These are phyloP conservation scores for Rhizoctonia solani DNA, from an alignment of 1,284 basidiomycete species.

Conservation along the genomic window DNA sequence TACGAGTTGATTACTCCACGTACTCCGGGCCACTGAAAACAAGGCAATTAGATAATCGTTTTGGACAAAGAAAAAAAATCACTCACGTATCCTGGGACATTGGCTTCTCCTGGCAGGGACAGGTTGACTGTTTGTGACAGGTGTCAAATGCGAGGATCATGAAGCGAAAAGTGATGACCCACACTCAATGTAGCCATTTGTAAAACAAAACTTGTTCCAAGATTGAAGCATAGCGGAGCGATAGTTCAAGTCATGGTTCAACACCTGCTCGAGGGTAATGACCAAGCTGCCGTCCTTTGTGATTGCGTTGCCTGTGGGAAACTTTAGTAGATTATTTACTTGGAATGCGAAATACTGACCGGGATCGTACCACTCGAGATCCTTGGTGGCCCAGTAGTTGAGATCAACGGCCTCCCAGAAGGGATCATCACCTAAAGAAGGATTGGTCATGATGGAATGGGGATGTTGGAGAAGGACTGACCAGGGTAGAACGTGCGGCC, in stretches of 20 bases:
- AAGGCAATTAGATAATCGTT: neutral
- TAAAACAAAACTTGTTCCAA: slow-evolving; percentile 60
- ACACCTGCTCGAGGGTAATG: slow-evolving; percentile 47
- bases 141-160: neutral
- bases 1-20: slow-evolving; percentile 43
- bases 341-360: slow-evolving; percentile 33
- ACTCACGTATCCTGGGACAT: slow-evolving; percentile 45
- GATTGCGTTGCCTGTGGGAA: slow-evolving; percentile 38
- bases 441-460: slow-evolving; percentile 12
- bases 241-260: slow-evolving; percentile 47
- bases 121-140: slow-evolving; percentile 34
- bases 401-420: slow-evolving; percentile 58
- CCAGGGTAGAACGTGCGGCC: slow-evolving; percentile 57
- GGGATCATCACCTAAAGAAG: slow-evolving; percentile 50
- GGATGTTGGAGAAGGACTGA: neutral
- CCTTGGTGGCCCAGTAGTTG: slow-evolving; percentile 53
- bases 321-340: neutral
- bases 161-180: neutral
- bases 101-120: slow-evolving; percentile 48
- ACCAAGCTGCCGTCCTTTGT: slow-evolving; percentile 50
- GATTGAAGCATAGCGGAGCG: slow-evolving; percentile 50
- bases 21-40: slow-evolving; percentile 46
- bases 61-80: neutral
- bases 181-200: slow-evolving; percentile 54
- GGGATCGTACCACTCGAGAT: slow-evolving; percentile 47